These are phyloP conservation scores for Ophiocordyceps camponoti-floridani DNA, from an alignment of 2,329 filamentous ascomycete species.

Conservation along the genomic window DNA sequence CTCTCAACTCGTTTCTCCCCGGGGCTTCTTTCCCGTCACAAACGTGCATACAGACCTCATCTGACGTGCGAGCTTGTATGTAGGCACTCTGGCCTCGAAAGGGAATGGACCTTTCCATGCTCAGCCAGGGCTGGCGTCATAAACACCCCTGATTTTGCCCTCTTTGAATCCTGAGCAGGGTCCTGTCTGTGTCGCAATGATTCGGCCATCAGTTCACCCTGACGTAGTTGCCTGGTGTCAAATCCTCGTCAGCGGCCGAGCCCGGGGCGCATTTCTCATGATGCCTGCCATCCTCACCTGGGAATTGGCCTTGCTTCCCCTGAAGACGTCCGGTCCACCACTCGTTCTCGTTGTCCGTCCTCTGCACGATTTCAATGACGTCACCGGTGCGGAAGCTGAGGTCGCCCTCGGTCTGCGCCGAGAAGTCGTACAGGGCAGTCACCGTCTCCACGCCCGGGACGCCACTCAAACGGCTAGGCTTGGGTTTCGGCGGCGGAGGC, in stretches of 20 bases:
- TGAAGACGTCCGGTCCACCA: slow-evolving; percentile 85
- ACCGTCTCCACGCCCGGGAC: slow-evolving; percentile 54
- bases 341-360: slow-evolving; percentile 84
- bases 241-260: background rate
- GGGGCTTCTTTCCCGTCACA: too few relatives aligned
- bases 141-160: too few relatives aligned
- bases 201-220: background rate
- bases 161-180: too few relatives aligned
- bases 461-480: slow-evolving; percentile 56
- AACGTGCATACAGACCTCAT: too few relatives aligned
- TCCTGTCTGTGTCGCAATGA: too few relatives aligned
- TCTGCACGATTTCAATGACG: slow-evolving; percentile 67
- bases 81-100: too few relatives aligned
- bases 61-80: too few relatives aligned
- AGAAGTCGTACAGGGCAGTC: slow-evolving; percentile 89
- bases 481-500: slow-evolving; percentile 56
- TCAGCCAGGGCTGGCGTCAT: too few relatives aligned
- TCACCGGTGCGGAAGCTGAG: slow-evolving; percentile 81
- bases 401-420: slow-evolving; percentile 87
- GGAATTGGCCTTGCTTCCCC: slow-evolving; percentile 79
- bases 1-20: too few relatives aligned
- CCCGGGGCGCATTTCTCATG: background rate
- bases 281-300: slow-evolving; percentile 38
- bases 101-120: too few relatives aligned
- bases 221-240: background rate